Percentiles rank a stretch among this genome's conserved stretches.
These are phyloP conservation scores for Gentiana straminea DNA, from an alignment of 257 asterid species.

Conservation along the genomic window DNA sequence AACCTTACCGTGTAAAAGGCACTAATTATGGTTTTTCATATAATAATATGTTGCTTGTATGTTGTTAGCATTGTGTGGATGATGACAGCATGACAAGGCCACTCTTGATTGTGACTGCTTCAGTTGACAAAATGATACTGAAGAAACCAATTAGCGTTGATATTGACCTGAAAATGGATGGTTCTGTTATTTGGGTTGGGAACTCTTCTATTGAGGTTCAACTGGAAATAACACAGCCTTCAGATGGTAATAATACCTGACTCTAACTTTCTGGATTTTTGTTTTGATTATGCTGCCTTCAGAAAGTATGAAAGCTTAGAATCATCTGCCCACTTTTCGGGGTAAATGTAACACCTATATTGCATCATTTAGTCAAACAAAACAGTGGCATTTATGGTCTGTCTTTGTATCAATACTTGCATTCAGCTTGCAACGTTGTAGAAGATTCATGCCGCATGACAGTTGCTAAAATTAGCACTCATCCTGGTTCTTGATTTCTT, in stretches of 20 bases:
- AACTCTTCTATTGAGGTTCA: slow-evolving; percentile 92
- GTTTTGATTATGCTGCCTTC: background rate
- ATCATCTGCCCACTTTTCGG: too few species aligned
- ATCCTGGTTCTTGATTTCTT: too few species aligned
- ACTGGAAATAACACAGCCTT: slow-evolving; percentile 70
- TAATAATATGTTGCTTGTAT: slow-evolving; percentile 7
- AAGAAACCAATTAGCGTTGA: slow-evolving; percentile 81
- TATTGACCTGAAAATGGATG: slow-evolving; percentile 62
- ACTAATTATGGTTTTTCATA: too few species aligned
- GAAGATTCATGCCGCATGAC: too few species aligned
- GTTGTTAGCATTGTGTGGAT: slow-evolving; percentile 72
- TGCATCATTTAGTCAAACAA: too few species aligned
- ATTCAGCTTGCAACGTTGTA: too few species aligned
- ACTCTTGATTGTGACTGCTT: slow-evolving; percentile 78
- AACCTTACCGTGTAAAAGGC: background rate
- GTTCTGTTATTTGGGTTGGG: slow-evolving; percentile 97
- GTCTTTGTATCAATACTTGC: too few species aligned
- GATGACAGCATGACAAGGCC: slow-evolving; percentile 81
- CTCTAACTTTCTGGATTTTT: slow-evolving; percentile 4
- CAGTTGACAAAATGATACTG: slow-evolving; percentile 89
- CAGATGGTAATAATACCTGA: slow-evolving; percentile 40
- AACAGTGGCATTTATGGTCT: too few species aligned
- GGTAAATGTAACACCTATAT: too few species aligned
- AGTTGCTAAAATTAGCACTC: too few species aligned
- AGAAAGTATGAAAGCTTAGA: background rate